A percentile compares a stretch with the other conserved stretches of the same genome.
phyloP scores from a whole-genome alignment of 306 rosid species.

The Glycine tomentella region DNA sequence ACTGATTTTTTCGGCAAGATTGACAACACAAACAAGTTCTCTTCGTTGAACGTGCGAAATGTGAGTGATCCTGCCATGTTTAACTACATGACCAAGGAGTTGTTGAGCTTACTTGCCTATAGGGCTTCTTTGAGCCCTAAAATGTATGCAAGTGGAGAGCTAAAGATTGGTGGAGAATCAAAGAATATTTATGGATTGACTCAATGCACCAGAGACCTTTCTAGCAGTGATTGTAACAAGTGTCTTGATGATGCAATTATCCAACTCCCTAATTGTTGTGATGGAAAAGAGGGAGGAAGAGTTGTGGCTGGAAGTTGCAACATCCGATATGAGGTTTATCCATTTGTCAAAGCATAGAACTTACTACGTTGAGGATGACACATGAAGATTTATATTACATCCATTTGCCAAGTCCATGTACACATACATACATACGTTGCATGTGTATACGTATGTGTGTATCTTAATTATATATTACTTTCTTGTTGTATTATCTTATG shows the following conservation, averaged over 20 bases:
- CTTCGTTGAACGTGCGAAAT: slow-evolving; percentile 37
- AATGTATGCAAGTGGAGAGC: slow-evolving; percentile 45
- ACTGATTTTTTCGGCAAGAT: slow-evolving; percentile 50
- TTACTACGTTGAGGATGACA: neutral
- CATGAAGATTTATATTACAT: too few relatives aligned
- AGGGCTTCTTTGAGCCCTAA: slow-evolving; percentile 38
- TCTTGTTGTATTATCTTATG: neutral
- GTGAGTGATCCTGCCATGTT: slow-evolving; percentile 38
- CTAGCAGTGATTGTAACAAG: slow-evolving; percentile 46
- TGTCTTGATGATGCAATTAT: slow-evolving; percentile 60
- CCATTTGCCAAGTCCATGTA: neutral
- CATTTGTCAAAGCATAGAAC: slow-evolving; percentile 44
- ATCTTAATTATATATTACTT: neutral
- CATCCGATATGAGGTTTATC: slow-evolving; percentile 58
- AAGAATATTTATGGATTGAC: slow-evolving; percentile 47
- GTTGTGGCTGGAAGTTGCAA: slow-evolving; percentile 62
- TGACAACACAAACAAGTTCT: slow-evolving; percentile 36
- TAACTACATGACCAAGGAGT: slow-evolving; percentile 33
- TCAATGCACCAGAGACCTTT: slow-evolving; percentile 64
- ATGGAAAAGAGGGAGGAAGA: slow-evolving; percentile 60
- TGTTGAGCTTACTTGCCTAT: slow-evolving; percentile 42
- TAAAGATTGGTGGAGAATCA: slow-evolving; percentile 37
- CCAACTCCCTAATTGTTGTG: slow-evolving; percentile 55
- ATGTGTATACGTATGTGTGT: neutral
- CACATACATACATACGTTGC: neutral